Base-by-base conservation (phyloP, 768 basidiomycete genomes). In the Obba rivulosa region DNA sequence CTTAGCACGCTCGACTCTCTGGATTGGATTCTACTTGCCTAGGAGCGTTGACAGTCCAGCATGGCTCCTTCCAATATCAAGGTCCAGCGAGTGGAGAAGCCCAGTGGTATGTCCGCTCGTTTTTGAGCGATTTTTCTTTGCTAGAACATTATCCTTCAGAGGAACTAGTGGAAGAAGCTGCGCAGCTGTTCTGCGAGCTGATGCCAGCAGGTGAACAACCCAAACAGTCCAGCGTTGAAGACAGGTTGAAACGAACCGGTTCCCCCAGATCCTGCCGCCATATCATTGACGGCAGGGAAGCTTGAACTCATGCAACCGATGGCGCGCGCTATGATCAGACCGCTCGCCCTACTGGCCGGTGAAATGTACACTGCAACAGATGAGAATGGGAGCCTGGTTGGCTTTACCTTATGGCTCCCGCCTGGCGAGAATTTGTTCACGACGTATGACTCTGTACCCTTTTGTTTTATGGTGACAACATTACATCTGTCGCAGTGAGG, bases 291-390 rank as follows among this genome's bases (percentile, higher is more conserved):
- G 17, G 47, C 38, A 3, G 51, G 51, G 16, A 34, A 53, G 34
- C 44, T 53, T 23, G 41, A 23, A 22, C 51, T 53, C 16, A 38
- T 53, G 8, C 43, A 46, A 4, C 4, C 43, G 2, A n/a, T 53
- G 31, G 46, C 37, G 2, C 43, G 47, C n/a, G 22, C 35, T 8
- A 48, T 53, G 51, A 45, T 53, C 43, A 51, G 17, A 21, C 43
- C 54, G 1, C 18, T 52, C 44, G 40, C 50, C n/a, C 38, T 43
- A 11, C 24, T 46, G 5, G 45, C 45, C 1, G 54, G 54, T 11
- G 54, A 55, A 22, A 42, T 49, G 44, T 52, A 52, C 50, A 46
- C 51, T 22, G 54, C 54, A 28, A 43, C 21, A n/a, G 45, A 55
- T 31, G 50, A 46, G 34, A 42, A 46, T 3, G 51, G 51, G 14